Evolutionary conservation across 2,329 filamentous ascomycete genomes (phyloP).

Genomic region (Alternaria brassicicola): DNA sequence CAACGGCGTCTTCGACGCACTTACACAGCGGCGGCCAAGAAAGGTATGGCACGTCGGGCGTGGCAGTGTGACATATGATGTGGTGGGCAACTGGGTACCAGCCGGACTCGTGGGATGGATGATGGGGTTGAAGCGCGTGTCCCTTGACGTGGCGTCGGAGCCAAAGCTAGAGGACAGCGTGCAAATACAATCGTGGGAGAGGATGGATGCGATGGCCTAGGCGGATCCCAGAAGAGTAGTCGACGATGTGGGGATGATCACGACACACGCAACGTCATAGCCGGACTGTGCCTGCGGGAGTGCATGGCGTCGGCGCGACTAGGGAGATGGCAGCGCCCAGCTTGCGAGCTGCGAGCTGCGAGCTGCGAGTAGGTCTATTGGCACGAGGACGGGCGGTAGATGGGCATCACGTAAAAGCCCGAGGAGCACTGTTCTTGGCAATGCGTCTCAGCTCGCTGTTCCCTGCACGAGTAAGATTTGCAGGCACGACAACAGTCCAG

Average conservation of each 20-base stretch:
- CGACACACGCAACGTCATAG: constrained; percentile 11
- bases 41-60: constrained; percentile 79
- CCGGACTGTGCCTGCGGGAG: constrained; percentile 10
- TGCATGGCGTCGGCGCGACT: not conserved
- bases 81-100: constrained; percentile 83
- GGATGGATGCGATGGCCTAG: constrained; percentile 45
- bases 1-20: constrained; percentile 86
- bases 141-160: constrained; percentile 39
- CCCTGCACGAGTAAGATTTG: constrained; percentile 9
- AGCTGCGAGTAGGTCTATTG: not conserved
- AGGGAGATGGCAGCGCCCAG: constrained; percentile 1
- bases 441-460: not conserved
- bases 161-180: constrained; percentile 53
- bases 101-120: constrained; percentile 85
- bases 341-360: too few relatives aligned
- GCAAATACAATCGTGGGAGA: constrained; percentile 52
- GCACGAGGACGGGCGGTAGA: not conserved
- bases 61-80: constrained; percentile 81
- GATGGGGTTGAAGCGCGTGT: constrained; percentile 75
- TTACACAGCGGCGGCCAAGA: constrained; percentile 67
- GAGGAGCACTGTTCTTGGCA: not conserved
- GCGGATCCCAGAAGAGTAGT: not conserved
- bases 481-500: not conserved
- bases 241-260: constrained; percentile 2
- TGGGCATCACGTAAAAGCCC: constrained; percentile 1